These are phyloP conservation scores for Fusarium globosum DNA, from an alignment of 2,329 filamentous ascomycete genomes.

Conservation along the genomic window DNA sequence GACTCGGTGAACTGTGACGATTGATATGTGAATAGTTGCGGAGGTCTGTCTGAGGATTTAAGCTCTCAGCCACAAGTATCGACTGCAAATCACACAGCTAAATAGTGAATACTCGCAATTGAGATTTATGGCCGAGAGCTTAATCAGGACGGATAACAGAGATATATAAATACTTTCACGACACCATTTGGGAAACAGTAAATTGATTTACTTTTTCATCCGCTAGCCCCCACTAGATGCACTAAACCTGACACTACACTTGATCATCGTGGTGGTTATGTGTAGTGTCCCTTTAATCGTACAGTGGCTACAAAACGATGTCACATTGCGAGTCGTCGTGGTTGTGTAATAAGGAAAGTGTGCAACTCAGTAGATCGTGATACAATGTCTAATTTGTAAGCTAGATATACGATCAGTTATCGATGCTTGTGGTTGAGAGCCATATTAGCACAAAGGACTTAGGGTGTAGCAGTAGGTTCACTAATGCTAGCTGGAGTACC, in stretches of 20 bases:
- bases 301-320: background rate
- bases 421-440: rapidly evolving
- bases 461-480: background rate
- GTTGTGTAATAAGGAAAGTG: rapidly evolving
- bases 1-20: background rate
- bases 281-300: rapidly evolving
- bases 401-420: too few relatives aligned
- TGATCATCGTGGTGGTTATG: rapidly evolving
- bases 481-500: rapidly evolving
- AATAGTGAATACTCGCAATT: background rate
- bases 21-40: background rate
- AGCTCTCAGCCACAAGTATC: too few relatives aligned
- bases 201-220: background rate
- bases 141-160: rapidly evolving
- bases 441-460: rapidly evolving
- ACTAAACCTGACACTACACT: background rate
- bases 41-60: too few relatives aligned
- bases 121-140: background rate
- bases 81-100: too few relatives aligned
- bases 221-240: rapidly evolving
- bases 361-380: rapidly evolving
- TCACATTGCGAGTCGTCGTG: background rate
- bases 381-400: background rate
- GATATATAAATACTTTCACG: background rate
- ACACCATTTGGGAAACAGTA: background rate